Evolutionary conservation across 768 basidiomycete genomes (phyloP).

Genomic region (Imleria badia): DNA sequence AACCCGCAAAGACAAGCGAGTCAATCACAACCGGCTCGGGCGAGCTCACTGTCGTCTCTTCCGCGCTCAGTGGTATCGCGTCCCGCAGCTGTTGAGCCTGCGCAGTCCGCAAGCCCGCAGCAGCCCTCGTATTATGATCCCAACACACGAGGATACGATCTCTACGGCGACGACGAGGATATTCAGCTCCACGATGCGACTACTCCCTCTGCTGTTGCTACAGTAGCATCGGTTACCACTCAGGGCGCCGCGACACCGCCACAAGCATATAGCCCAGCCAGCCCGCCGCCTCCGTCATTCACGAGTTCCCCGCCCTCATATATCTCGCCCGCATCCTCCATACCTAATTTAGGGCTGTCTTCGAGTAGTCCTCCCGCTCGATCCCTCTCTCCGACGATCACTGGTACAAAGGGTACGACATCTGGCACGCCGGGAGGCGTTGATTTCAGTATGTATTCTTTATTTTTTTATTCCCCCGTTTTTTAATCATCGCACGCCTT

Average conservation of each 20-base stretch:
- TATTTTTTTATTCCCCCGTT: no score
- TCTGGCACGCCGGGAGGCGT: constrained; percentile 21
- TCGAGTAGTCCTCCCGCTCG: not conserved
- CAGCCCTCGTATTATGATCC: constrained; percentile 38
- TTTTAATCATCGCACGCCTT: not conserved
- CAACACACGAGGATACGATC: constrained; percentile 30
- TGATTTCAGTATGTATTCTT: constrained; percentile 32
- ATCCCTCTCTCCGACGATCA: constrained; percentile 10
- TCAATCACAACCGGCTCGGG: constrained; percentile 5
- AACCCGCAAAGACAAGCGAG: constrained; percentile 1
- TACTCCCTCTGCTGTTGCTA: not conserved
- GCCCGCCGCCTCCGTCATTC: not conserved
- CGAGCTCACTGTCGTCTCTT: constrained; percentile 10
- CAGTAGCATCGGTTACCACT: not conserved
- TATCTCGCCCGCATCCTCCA: constrained; percentile 4
- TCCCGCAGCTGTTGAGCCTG: not conserved
- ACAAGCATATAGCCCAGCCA: not conserved
- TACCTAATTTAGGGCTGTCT: not conserved
- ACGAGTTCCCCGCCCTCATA: constrained; percentile 5
- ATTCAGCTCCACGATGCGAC: constrained; percentile 8
- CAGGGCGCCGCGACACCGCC: not conserved
- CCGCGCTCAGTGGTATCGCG: constrained; percentile 11
- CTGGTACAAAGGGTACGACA: constrained; percentile 8
- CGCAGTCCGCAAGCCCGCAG: constrained; percentile 4
- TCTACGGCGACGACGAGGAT: constrained; percentile 20